phyloP scores from a whole-genome alignment of 192 early-diverging fungal species.

The Backusella parvicylindrica region DNA sequence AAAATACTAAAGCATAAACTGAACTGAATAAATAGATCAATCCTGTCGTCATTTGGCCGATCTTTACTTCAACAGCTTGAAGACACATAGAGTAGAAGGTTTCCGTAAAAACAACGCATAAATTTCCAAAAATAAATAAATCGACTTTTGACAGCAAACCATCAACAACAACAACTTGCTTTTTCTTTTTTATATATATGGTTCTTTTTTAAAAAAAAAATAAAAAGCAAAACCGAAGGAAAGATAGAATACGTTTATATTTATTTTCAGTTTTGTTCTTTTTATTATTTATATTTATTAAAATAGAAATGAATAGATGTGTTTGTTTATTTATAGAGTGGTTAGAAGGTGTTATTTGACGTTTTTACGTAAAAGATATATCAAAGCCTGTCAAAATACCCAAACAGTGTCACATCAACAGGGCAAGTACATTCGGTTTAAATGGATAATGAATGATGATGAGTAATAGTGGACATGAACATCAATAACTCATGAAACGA shows the following conservation, averaged over 20 bases:
- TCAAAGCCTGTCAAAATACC: no score
- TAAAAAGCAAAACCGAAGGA: neutral
- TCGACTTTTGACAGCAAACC: neutral
- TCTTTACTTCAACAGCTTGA: constrained; percentile 71
- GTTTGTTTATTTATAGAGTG: no score
- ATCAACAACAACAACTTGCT: neutral
- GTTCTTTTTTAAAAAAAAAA: neutral
- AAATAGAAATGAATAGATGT: no score
- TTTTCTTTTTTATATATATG: neutral
- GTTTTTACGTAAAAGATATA: no score
- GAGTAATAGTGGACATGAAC: no score
- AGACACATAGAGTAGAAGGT: constrained; percentile 51
- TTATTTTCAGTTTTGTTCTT: no score
- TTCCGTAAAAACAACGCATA: constrained; percentile 40
- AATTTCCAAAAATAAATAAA: neutral
- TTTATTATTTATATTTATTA: no score
- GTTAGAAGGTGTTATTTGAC: no score
- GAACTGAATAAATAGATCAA: constrained; percentile 44
- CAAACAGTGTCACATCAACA: no score
- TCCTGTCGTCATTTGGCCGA: constrained; percentile 85
- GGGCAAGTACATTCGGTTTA: no score
- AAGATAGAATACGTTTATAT: neutral
- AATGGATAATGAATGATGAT: no score
- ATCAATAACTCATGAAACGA: no score
- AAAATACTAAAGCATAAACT: neutral